phyloP scores from a whole-genome alignment of 352 stramenopile species.

The Globisporangium echinulatum region DNA sequence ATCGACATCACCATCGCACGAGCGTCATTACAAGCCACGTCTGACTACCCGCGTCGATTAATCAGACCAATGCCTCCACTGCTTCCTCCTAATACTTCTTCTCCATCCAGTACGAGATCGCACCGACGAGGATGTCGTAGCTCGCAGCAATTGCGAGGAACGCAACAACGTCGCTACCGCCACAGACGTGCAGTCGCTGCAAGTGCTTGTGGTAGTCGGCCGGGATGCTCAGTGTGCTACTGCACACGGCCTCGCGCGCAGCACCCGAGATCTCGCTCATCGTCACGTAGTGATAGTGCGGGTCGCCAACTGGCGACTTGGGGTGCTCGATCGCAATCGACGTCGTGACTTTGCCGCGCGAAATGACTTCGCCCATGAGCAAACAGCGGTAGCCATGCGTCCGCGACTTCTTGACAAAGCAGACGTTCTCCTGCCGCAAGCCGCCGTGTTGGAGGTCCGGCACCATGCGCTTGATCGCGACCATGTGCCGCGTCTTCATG shows the following conservation, averaged over 20 bases:
- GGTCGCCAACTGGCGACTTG: conserved; percentile 34
- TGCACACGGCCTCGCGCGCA: conserved; percentile 55
- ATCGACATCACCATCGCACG: no score
- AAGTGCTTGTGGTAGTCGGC: conserved; percentile 59
- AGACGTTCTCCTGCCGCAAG: conserved; percentile 67
- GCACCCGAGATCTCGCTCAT: conserved; percentile 68
- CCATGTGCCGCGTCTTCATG: conserved; percentile 72
- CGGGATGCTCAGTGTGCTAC: conserved; percentile 67
- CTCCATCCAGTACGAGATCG: conserved; percentile 71
- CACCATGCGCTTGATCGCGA: conserved; percentile 60
- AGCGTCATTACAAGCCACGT: background rate
- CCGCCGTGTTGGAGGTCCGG: conserved; percentile 42
- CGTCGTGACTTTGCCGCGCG: conserved; percentile 70
- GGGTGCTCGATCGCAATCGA: conserved; percentile 64
- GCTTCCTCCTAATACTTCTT: conserved; percentile 41
- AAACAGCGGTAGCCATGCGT: conserved; percentile 58
- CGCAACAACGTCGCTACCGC: conserved; percentile 67
- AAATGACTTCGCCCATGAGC: conserved; percentile 80
- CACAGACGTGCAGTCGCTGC: conserved; percentile 67
- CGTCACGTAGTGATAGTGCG: conserved; percentile 68
- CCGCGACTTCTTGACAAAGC: conserved; percentile 78
- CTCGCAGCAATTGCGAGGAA: conserved; percentile 64
- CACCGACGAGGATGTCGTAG: conserved; percentile 73
- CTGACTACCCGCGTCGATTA: no score
- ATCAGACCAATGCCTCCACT: no score